These are phyloP conservation scores for Hypoxylon sp. DNA, from an alignment of 2,329 filamentous ascomycete species.

Conservation along the genomic window DNA sequence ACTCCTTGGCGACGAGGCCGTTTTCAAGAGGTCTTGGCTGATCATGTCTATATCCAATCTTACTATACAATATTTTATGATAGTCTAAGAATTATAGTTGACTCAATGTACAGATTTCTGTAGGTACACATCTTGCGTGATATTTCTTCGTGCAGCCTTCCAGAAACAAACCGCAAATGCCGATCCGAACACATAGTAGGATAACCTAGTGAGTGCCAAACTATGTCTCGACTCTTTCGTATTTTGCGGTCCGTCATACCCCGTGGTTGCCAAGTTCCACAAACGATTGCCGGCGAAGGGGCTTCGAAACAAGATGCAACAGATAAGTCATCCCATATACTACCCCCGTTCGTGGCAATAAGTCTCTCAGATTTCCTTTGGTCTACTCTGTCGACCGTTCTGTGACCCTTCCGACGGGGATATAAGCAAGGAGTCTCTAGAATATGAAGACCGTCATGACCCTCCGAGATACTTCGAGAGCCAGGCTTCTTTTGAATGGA, in stretches of 20 bases:
- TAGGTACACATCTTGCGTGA: not conserved
- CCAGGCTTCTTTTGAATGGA: not conserved
- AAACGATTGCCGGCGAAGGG: not conserved
- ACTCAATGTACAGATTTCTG: not conserved
- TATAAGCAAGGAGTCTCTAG: not conserved
- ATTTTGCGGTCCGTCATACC: slow-evolving; percentile 1
- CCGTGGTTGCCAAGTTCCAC: slow-evolving; percentile 1
- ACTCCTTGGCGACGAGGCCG: not conserved
- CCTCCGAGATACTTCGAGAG: slow-evolving; percentile 1
- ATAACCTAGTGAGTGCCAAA: not conserved
- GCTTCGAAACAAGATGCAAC: not conserved
- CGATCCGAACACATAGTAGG: not conserved
- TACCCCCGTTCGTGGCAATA: not conserved
- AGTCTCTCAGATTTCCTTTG: not conserved
- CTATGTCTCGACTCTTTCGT: not conserved
- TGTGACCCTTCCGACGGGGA: not conserved
- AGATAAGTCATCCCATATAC: too few relatives aligned
- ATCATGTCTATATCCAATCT: not conserved
- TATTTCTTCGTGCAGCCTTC: not conserved
- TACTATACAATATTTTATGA: not conserved
- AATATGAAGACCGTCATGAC: not conserved
- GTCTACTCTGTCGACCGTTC: not conserved
- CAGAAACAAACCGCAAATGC: slow-evolving; percentile 1
- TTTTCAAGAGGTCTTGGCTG: not conserved
- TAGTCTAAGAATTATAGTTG: not conserved